Evolutionary conservation across 2,329 filamentous ascomycete genomes (phyloP).

Genomic region (Colletotrichum sidae): DNA sequence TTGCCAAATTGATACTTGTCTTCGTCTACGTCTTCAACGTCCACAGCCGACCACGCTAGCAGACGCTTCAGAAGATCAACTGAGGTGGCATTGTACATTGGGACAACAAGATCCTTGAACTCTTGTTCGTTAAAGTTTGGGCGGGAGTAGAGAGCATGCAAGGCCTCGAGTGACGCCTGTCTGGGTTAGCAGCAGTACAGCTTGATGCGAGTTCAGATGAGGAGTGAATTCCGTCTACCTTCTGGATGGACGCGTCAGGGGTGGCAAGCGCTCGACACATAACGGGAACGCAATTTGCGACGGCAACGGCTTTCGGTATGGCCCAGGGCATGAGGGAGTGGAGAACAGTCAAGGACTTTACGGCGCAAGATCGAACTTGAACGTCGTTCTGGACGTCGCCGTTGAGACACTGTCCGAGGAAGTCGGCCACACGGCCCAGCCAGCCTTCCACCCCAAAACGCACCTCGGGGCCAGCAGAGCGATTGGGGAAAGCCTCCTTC

Average conservation of each 20-base stretch:
- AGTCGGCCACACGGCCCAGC: conserved; percentile 80
- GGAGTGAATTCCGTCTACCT: conserved; percentile 59
- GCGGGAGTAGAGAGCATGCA: conserved; percentile 85
- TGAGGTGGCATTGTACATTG: conserved; percentile 80
- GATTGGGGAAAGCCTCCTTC: conserved; percentile 78
- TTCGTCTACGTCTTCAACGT: conserved; percentile 86
- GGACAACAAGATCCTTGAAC: conserved; percentile 80
- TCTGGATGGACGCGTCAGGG: conserved; percentile 77
- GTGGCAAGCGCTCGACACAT: conserved; percentile 79
- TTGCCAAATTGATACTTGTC: conserved; percentile 93
- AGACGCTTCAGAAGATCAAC: conserved; percentile 79
- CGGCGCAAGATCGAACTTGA: conserved; percentile 75
- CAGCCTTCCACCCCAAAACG: conserved; percentile 87
- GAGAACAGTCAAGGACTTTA: conserved; percentile 82
- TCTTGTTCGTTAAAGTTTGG: conserved; percentile 81
- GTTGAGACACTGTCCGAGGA: conserved; percentile 79
- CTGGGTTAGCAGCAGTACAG: conserved; percentile 38
- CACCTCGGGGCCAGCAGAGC: conserved; percentile 75
- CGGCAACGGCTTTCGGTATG: conserved; percentile 82
- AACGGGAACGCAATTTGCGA: conserved; percentile 75
- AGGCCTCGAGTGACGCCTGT: conserved; percentile 83
- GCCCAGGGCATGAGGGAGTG: conserved; percentile 88
- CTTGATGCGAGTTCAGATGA: background rate
- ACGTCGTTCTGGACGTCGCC: conserved; percentile 73
- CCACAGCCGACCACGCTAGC: conserved; percentile 83